Evolutionary conservation across 1,139 yeast species (phyloP).

Genomic region (Candida sp.): DNA sequence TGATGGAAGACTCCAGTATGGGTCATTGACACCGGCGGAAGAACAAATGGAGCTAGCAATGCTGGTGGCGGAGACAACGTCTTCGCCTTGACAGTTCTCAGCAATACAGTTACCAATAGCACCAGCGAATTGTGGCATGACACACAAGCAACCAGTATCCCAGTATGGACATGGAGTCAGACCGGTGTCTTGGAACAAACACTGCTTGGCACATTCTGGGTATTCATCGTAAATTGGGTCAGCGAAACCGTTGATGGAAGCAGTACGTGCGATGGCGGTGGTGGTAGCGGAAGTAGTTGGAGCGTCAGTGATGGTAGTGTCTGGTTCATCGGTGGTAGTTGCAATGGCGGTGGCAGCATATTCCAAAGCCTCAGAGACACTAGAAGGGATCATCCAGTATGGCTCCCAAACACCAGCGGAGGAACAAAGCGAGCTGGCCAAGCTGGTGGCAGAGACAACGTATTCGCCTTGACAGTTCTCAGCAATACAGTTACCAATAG

Average conservation of each 20-base stretch:
- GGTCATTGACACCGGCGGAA: conserved; percentile 45
- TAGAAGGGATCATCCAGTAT: conserved; percentile 41
- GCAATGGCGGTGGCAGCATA: conserved; percentile 9
- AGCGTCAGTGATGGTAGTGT: too few species aligned
- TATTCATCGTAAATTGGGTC: conserved; percentile 29
- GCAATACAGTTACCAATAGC: conserved; percentile 35
- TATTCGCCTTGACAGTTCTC: conserved; percentile 34
- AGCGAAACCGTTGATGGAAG: conserved; percentile 40
- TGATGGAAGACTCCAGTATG: conserved; percentile 39
- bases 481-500: conserved; percentile 35
- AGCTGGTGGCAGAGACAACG: conserved; percentile 38
- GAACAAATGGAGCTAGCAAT: conserved; percentile 45
- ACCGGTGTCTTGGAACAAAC: conserved; percentile 25
- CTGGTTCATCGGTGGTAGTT: too few species aligned
- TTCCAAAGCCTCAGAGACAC: conserved; percentile 11
- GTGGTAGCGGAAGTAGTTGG: too few species aligned
- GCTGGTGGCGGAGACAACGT: conserved; percentile 40
- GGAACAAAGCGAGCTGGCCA: conserved; percentile 44
- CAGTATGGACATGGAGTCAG: conserved; percentile 38
- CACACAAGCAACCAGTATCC: conserved; percentile 43
- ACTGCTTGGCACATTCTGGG: conserved; percentile 28
- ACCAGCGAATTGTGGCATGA: conserved; percentile 34
- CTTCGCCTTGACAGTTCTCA: conserved; percentile 32
- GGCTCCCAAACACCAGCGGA: conserved; percentile 46
- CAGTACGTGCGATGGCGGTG: conserved; percentile 24